Percentiles rank a stretch among this genome's conserved stretches.
These are phyloP conservation scores for Diatrype stigma DNA, from an alignment of 2,329 filamentous ascomycete species.

Conservation along the genomic window DNA sequence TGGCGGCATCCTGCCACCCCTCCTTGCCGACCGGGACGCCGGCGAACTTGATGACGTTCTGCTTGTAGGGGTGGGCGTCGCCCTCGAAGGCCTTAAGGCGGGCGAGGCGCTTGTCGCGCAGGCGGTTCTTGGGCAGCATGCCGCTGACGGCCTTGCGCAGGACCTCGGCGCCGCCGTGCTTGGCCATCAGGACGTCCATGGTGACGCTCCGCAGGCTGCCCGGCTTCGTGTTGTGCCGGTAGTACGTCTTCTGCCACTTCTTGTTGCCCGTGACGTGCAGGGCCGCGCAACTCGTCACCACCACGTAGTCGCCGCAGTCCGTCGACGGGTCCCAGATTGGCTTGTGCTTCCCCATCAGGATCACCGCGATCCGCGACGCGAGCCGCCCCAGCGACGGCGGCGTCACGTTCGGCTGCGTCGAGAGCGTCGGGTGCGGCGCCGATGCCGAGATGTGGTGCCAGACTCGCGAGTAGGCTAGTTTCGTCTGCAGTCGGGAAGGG, in stretches of 20 bases:
- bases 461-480: conserved; percentile 89
- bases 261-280: conserved; percentile 89
- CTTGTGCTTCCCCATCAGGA: conserved; percentile 98
- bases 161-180: conserved; percentile 90
- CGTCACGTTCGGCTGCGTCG: conserved; percentile 52
- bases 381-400: conserved; percentile 84
- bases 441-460: conserved; percentile 86
- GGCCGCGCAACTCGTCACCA: conserved; percentile 83
- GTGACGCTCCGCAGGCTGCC: conserved; percentile 83
- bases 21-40: conserved; percentile 51
- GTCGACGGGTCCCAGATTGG: conserved; percentile 96
- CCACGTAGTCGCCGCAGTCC: conserved; percentile 98
- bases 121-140: conserved; percentile 95
- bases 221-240: conserved; percentile 86
- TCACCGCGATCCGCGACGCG: conserved; percentile 78
- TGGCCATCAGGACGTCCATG: conserved; percentile 92
- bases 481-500: conserved; percentile 57
- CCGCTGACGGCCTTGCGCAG: conserved; percentile 87
- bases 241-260: conserved; percentile 91
- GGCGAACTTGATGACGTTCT: conserved; percentile 74
- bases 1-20: conserved; percentile 50
- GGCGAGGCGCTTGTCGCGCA: conserved; percentile 82
- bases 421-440: conserved; percentile 58
- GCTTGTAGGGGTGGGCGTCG: conserved; percentile 83
- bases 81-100: conserved; percentile 95